Base-by-base conservation (phyloP, 2,329 filamentous ascomycete genomes). In the Talaromyces amestolkiae region DNA sequence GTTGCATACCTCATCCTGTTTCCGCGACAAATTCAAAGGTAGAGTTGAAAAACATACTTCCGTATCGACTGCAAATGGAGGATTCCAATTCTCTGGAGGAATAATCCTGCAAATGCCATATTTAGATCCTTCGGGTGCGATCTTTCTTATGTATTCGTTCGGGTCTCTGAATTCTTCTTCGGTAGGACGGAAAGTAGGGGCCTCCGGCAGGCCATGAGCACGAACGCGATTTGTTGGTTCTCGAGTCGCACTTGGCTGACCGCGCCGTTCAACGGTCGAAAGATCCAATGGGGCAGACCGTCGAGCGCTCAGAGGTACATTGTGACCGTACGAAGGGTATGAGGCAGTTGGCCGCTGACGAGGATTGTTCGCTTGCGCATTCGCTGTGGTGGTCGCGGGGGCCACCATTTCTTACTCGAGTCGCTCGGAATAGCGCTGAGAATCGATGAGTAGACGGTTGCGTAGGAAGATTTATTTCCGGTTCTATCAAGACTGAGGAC, bases 101-200 rank as follows among this genome's bases (percentile, higher is more conserved):
- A 99, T 91, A 68, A 99, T 92, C 79, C 97, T 97, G 85, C 93
- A 93, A 63, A 99, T 91, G 60, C 95, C 95, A 78, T 91, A 98
- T 72, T 93, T 88, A 70, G 85, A 87, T 27, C 92, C 95, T 76
- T 97, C 93, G 1, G 92, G 89, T 0, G 89, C 84, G 70, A 99
- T 97, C 78, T 94, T 97, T 75, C 89, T 89, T 72, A 99, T 93
- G 74, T 97, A 99, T 72, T 91, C 91, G 74, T 97, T 89, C 0
- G 95, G 95, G 72, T 99, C 93, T 73, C 90, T 92, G 84, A 95
- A 99, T 78, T 99, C 93, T 71, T 97, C 93, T 70, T 92, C 89
- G 0, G 92, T 97, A 37, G 95, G 95, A 69, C 88, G 85, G 77
- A 92, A 99, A 5, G 92, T 95, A 2, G 94, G 94, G 33, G 95